phyloP scores from a whole-genome alignment of 345 rosid genomes.

The Eutrema japonicum region DNA sequence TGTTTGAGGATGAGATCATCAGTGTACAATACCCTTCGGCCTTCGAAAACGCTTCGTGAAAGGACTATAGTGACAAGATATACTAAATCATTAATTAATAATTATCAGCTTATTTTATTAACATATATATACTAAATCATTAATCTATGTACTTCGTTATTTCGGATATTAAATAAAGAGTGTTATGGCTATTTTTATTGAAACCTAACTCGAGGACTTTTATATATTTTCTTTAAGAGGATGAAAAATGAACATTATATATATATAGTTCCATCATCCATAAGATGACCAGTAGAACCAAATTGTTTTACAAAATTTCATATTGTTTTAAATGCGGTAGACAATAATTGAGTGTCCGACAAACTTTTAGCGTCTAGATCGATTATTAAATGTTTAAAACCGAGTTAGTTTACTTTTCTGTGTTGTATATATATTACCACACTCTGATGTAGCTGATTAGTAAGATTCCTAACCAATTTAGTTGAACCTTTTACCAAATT shows the following conservation, averaged over 20 bases:
- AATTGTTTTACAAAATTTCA: background rate
- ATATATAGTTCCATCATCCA: background rate
- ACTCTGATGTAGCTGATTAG: background rate
- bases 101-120: constrained; percentile 24
- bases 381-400: background rate
- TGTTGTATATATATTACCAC: background rate
- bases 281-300: background rate
- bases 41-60: constrained; percentile 32
- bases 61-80: constrained; percentile 20
- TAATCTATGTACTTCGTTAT: constrained; percentile 11
- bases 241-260: background rate
- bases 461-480: background rate
- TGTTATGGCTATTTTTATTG: background rate
- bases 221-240: background rate
- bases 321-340: background rate
- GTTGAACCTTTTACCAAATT: background rate
- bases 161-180: constrained; percentile 30
- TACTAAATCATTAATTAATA: constrained; percentile 6
- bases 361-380: background rate
- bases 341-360: background rate
- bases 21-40: constrained; percentile 37
- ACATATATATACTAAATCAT: constrained; percentile 4
- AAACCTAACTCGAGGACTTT: background rate
- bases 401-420: too few relatives aligned
- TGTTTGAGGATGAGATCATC: constrained; percentile 42